A percentile compares a stretch with the other conserved stretches of the same genome.
These are phyloP conservation scores for Clarkia xantiana DNA, from an alignment of 345 rosid species.

Conservation along the genomic window DNA sequence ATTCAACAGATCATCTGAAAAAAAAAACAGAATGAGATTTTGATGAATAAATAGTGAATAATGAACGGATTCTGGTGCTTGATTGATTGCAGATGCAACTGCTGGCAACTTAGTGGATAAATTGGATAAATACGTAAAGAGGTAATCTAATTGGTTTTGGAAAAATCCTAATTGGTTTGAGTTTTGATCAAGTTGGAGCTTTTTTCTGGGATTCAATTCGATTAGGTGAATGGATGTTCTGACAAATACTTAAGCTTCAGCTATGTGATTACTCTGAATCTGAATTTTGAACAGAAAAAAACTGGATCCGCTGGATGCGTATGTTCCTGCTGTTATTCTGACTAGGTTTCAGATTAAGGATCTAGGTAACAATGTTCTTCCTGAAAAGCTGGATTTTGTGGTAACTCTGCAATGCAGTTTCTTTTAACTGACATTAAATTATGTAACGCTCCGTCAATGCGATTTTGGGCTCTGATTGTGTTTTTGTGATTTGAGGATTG, in stretches of 20 bases:
- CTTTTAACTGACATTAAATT: not conserved
- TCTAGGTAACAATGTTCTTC: constrained; percentile 28
- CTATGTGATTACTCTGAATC: constrained; percentile 1
- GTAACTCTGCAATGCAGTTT: not conserved
- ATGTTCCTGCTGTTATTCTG: constrained; percentile 68
- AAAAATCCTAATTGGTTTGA: not conserved
- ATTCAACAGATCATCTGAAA: too few relatives aligned
- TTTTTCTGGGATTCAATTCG: not conserved
- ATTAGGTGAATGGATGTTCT: not conserved
- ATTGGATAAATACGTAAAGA: constrained; percentile 61
- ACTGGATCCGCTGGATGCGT: constrained; percentile 72
- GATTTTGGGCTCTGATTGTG: not conserved
- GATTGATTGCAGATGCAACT: constrained; percentile 32
- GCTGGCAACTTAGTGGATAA: constrained; percentile 41
- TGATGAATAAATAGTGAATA: too few relatives aligned
- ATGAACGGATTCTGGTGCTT: not conserved
- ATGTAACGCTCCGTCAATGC: not conserved
- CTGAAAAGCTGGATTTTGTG: not conserved
- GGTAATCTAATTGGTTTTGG: constrained; percentile 18
- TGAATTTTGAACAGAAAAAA: constrained; percentile 42
- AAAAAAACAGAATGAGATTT: too few relatives aligned
- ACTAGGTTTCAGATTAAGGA: constrained; percentile 61
- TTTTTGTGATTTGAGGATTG: not conserved
- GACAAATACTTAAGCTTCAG: not conserved
- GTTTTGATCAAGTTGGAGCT: not conserved